Evolutionary conservation across 495 filamentous ascomycete species (phyloP), one percentile per base, ranked within the genome.

Genomic region (Talaromyces liani): DNA sequence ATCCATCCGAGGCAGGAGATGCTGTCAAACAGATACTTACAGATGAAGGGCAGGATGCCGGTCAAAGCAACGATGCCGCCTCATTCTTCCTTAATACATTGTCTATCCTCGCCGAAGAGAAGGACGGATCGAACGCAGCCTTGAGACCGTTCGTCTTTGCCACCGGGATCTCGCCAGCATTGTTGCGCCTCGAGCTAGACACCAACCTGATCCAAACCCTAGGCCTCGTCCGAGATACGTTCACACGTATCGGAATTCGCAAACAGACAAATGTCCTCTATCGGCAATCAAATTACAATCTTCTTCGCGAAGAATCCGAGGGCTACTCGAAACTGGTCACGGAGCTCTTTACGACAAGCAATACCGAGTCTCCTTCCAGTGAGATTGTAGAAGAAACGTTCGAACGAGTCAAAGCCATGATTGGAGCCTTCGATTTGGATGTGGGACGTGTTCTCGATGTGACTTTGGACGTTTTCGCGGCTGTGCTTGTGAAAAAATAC

Each of bases 361-460:
- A 80, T 64, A 85, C 80, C 65, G 83, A 83, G 62, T 79, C 82
- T 12, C 83, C 84, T 12, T 84, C 83, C 4, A 80, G 82, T 56
- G 87, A 89, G 64, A 80, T 85, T 27, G 87, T 88, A 3, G 82
- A 82, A 54, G 84, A 88, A 63, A 89, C 90, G 0, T 88, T 85
- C 69, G 87, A 93, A 69, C 82, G 84, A 65, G 88, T 98, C 61
- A 97, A 94, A 77, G 93, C 90, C 14, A 83, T 96, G 73, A 90
- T 97, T 68, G 92, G 92, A 62, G 90, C 92, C 49, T 97, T 97
- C 70, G 91, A 97, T 71, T 82, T 97, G 68, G 92, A 97, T 74
- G 92, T 97, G 20, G 95, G 93, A 49, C 85, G 95, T 67, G 93
- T 96, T 20, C 82, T 99, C 3, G 95, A 99, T 76, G 89, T 98